phyloP scores from a whole-genome alignment of 495 filamentous ascomycete genomes.

The Clavariopsis aquatica region DNA sequence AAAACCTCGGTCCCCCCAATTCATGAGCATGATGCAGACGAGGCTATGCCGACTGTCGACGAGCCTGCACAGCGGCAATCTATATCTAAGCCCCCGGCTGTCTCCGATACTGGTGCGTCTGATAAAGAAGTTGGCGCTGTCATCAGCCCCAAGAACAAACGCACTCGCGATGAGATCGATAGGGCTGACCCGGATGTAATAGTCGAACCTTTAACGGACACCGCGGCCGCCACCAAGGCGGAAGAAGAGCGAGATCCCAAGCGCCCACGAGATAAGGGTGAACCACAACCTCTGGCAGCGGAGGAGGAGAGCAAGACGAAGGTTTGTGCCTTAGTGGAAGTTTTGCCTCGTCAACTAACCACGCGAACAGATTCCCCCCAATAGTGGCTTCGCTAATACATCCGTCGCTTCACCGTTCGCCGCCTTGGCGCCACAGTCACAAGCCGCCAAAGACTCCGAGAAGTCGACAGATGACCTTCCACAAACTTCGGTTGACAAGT shows the following conservation, averaged over 20 bases:
- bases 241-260: conserved; percentile 36
- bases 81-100: neutral
- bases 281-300: conserved; percentile 9
- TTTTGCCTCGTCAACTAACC: neutral
- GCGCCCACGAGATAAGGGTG: conserved; percentile 36
- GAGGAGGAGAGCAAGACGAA: conserved; percentile 24
- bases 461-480: conserved; percentile 1
- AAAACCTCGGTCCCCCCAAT: conserved; percentile 30
- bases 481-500: conserved; percentile 29
- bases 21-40: conserved; percentile 21
- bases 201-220: neutral
- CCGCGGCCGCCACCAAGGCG: neutral
- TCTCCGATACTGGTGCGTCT: conserved; percentile 11
- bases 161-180: conserved; percentile 34
- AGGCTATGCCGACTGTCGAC: conserved; percentile 19
- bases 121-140: conserved; percentile 16
- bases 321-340: conserved; percentile 16
- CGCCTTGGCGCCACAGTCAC: conserved; percentile 43
- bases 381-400: conserved; percentile 57
- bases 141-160: conserved; percentile 41
- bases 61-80: conserved; percentile 1
- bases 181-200: neutral
- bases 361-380: conserved; percentile 45
- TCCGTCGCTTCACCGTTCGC: conserved; percentile 56
- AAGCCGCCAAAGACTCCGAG: conserved; percentile 2